Percentiles rank a stretch among this genome's conserved stretches.
Conservation (phyloP, 371 early-diverging fungal genomes). For the Mortierella sp. region DNA sequence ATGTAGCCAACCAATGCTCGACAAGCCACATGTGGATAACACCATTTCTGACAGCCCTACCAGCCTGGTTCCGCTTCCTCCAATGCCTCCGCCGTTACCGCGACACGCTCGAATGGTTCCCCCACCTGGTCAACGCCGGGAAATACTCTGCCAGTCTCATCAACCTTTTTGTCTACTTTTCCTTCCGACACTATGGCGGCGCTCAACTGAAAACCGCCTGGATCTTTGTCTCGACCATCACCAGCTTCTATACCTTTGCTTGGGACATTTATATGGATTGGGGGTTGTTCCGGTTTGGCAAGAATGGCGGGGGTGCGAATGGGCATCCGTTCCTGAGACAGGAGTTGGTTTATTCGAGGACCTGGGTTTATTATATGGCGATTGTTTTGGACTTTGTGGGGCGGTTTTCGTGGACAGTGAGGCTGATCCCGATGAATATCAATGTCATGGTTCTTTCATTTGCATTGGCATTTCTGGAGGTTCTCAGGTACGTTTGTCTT, state of each 20-base stretch:
- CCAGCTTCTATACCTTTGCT: conserved; percentile 73
- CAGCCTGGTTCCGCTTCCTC: conserved; percentile 74
- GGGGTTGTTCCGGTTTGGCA: conserved; percentile 77
- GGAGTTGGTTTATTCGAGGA: conserved; percentile 42
- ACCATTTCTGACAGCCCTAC: conserved; percentile 71
- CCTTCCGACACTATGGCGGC: conserved; percentile 41
- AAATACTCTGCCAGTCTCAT: conserved; percentile 61
- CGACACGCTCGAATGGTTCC: conserved; percentile 76
- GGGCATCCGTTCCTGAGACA: conserved; percentile 73
- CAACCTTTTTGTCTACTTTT: conserved; percentile 40
- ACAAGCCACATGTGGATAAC: conserved; percentile 73
- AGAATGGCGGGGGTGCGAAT: conserved; percentile 73
- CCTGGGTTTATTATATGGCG: conserved; percentile 80
- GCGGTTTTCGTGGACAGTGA: conserved; percentile 82
- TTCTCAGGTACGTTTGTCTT: conserved; percentile 45
- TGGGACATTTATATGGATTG: conserved; percentile 95
- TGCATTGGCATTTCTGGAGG: conserved; percentile 64
- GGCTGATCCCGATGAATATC: conserved; percentile 34
- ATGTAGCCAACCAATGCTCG: conserved; percentile 60
- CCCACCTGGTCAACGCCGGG: conserved; percentile 79
- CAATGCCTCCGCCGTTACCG: conserved; percentile 69
- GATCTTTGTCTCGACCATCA: conserved; percentile 69
- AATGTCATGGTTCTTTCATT: conserved; percentile 54
- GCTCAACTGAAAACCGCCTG: conserved; percentile 46
- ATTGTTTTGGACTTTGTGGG: conserved; percentile 76